phyloP scores from a whole-genome alignment of 2,329 filamentous ascomycete species.

The Didymellaceae sp. region DNA sequence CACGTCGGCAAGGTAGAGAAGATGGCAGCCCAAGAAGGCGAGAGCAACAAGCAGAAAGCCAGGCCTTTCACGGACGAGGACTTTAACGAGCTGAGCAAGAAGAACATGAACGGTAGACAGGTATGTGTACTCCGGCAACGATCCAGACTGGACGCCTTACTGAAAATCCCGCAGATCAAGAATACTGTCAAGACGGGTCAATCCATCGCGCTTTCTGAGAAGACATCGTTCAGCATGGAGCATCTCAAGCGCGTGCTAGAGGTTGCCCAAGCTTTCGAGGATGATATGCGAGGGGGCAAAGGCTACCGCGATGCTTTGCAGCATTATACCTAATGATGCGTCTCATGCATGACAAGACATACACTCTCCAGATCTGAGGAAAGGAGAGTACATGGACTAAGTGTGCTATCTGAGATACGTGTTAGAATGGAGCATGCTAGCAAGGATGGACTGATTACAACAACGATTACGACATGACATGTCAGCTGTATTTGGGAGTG shows the following conservation, averaged over 20 bases:
- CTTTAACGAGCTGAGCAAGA: conserved; percentile 68
- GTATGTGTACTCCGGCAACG: conserved; percentile 47
- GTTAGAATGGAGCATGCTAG: no score
- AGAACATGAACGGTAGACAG: conserved; percentile 73
- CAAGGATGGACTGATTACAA: no score
- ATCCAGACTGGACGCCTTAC: background rate
- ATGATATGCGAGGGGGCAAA: conserved; percentile 79
- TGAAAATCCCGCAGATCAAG: conserved; percentile 72
- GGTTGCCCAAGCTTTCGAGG: conserved; percentile 81
- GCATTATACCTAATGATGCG: conserved; percentile 66
- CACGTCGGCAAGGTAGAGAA: conserved; percentile 76
- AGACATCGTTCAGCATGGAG: conserved; percentile 73
- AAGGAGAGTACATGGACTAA: background rate
- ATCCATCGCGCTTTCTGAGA: conserved; percentile 78
- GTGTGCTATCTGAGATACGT: no score
- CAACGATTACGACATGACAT: no score
- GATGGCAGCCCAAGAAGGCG: conserved; percentile 49
- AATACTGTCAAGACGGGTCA: conserved; percentile 85
- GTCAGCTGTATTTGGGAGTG: no score
- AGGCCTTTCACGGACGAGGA: conserved; percentile 70
- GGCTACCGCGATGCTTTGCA: conserved; percentile 86
- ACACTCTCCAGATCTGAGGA: no score
- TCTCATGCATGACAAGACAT: background rate
- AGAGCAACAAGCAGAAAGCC: conserved; percentile 47
- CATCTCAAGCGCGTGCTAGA: conserved; percentile 85